Conservation (phyloP, 1,284 basidiomycete genomes). For the Jaminaea rosea region DNA sequence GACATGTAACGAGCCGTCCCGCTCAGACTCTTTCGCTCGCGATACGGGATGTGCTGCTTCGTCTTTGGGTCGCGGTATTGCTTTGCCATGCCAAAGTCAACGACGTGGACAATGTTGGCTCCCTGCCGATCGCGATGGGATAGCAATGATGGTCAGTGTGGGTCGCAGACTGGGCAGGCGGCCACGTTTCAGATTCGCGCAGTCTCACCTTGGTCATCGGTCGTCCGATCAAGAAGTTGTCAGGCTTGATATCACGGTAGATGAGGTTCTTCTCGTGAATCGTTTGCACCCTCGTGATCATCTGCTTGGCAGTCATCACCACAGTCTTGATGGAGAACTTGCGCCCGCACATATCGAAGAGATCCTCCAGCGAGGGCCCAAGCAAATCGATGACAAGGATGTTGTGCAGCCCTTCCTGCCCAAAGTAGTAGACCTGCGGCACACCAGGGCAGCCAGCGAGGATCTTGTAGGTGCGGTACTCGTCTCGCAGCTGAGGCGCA, state of each 20-base stretch:
- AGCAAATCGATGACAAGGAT: constrained; percentile 92
- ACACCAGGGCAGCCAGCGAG: constrained; percentile 86
- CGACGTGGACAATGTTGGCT: constrained; percentile 72
- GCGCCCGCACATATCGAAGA: constrained; percentile 91
- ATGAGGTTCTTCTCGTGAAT: constrained; percentile 96
- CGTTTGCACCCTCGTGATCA: constrained; percentile 71
- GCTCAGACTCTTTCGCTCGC: constrained; percentile 83
- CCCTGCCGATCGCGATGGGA: too few relatives aligned
- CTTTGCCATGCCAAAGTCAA: constrained; percentile 97
- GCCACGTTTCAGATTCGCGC: too few relatives aligned
- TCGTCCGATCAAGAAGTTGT: constrained; percentile 89
- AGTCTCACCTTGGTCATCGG: constrained; percentile 83
- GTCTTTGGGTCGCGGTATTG: constrained; percentile 95
- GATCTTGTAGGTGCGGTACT: constrained; percentile 94
- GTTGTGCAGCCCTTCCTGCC: constrained; percentile 93
- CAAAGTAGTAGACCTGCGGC: constrained; percentile 94
- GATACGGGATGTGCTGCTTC: constrained; percentile 91
- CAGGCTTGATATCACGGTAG: constrained; percentile 94
- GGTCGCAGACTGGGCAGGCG: too few relatives aligned
- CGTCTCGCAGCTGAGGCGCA: constrained; percentile 87
- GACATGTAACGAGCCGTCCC: constrained; percentile 90
- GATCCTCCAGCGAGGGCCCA: constrained; percentile 82
- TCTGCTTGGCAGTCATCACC: constrained; percentile 91
- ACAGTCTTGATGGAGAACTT: constrained; percentile 93
- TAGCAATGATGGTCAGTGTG: too few relatives aligned